Percentiles rank a stretch among this genome's conserved stretches.
phyloP scores from a whole-genome alignment of 345 rosid genomes.

The Zanthoxylum bungeanum region DNA sequence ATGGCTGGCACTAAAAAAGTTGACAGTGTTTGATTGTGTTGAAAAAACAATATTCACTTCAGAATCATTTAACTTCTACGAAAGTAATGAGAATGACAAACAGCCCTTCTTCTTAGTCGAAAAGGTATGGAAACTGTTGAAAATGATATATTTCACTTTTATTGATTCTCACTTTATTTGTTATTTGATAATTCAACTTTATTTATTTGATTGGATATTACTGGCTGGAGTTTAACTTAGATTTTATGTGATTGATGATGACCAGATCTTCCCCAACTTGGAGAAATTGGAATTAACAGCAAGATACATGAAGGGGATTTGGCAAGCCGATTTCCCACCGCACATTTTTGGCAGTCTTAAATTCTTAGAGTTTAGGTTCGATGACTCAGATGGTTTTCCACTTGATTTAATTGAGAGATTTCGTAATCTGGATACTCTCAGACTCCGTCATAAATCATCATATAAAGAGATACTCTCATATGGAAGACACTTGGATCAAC shows the following conservation, averaged over 20 bases:
- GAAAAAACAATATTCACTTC: background rate
- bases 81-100: background rate
- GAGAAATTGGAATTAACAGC: background rate
- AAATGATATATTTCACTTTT: too few species aligned
- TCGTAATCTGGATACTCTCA: constrained; percentile 6
- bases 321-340: background rate
- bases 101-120: background rate
- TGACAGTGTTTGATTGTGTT: background rate
- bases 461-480: background rate
- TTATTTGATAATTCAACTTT: background rate
- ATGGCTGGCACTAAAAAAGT: constrained; percentile 13
- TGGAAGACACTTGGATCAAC: background rate
- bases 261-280: constrained; percentile 12
- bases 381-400: background rate
- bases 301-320: background rate
- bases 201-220: too few species aligned
- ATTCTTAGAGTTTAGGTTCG: background rate
- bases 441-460: background rate
- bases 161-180: background rate
- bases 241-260: background rate
- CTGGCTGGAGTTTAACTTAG: too few species aligned
- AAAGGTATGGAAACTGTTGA: background rate
- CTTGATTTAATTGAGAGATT: background rate
- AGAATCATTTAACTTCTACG: background rate
- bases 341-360: background rate